A percentile compares a stretch with the other conserved stretches of the same genome.
Evolutionary conservation across 2,329 filamentous ascomycete species (phyloP).

Genomic region (Biscogniauxia mediterranea): DNA sequence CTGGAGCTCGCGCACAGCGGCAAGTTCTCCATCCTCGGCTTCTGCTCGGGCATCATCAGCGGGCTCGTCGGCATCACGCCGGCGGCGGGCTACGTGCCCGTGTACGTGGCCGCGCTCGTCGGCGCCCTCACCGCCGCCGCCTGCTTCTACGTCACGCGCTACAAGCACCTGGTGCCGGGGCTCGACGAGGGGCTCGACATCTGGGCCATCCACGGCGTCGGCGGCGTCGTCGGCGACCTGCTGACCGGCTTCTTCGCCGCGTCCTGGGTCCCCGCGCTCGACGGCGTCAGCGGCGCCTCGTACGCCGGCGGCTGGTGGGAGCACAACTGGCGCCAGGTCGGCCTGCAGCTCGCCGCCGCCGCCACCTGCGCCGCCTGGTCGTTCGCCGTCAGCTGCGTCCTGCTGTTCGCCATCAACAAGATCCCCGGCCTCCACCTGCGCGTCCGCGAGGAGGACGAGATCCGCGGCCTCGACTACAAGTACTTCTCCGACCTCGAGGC

Average conservation of each 20-base stretch:
- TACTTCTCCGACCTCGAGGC: slow-evolving; percentile 44
- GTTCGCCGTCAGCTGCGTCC: slow-evolving; percentile 49
- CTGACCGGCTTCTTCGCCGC: slow-evolving; percentile 58
- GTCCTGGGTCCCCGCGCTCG: slow-evolving; percentile 45
- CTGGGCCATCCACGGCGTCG: slow-evolving; percentile 58
- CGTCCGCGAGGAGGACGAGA: slow-evolving; percentile 53
- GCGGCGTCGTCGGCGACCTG: slow-evolving; percentile 56
- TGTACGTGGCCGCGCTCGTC: slow-evolving; percentile 50
- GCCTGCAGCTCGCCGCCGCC: slow-evolving; percentile 57
- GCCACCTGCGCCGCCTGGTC: slow-evolving; percentile 54
- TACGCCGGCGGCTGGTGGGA: slow-evolving; percentile 51
- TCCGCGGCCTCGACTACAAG: slow-evolving; percentile 50
- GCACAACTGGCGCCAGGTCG: slow-evolving; percentile 53
- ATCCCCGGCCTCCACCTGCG: slow-evolving; percentile 57
- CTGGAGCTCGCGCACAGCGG: slow-evolving; percentile 49
- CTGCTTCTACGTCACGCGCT: slow-evolving; percentile 46
- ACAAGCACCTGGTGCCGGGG: slow-evolving; percentile 45
- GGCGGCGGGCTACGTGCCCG: slow-evolving; percentile 53
- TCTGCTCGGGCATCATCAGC: slow-evolving; percentile 53
- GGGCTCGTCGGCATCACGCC: slow-evolving; percentile 59
- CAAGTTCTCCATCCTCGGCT: slow-evolving; percentile 51
- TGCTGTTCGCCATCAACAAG: slow-evolving; percentile 55
- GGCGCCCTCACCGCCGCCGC: slow-evolving; percentile 49
- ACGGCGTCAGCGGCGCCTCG: slow-evolving; percentile 44
- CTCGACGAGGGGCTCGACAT: slow-evolving; percentile 60